Percentiles rank a stretch among this genome's conserved stretches.
These are phyloP conservation scores for Hyphodiscus hymeniophilus DNA, from an alignment of 495 filamentous ascomycete species.

Conservation along the genomic window DNA sequence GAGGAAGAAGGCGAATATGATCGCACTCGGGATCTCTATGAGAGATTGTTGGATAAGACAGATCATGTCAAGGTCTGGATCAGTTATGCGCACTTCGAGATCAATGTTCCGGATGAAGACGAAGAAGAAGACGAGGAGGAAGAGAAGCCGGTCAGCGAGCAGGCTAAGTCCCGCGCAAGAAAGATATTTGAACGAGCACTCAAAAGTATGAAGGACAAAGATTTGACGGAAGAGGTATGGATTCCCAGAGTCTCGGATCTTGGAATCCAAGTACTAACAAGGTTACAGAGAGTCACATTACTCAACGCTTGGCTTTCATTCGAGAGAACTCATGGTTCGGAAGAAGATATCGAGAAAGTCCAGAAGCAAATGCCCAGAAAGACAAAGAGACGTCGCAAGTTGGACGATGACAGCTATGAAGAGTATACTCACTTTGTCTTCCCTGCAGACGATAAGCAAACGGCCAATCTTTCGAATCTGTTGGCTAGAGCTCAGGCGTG, in stretches of 20 bases:
- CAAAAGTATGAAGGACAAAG: conserved; percentile 83
- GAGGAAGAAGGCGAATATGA: conserved; percentile 89
- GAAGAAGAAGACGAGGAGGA: conserved; percentile 51
- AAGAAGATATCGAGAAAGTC: conserved; percentile 73
- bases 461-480: conserved; percentile 74
- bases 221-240: conserved; percentile 79
- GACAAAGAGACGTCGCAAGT: conserved; percentile 87
- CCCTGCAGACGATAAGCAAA: conserved; percentile 88
- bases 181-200: conserved; percentile 80
- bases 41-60: conserved; percentile 84
- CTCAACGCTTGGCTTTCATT: conserved; percentile 89
- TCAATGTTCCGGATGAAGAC: conserved; percentile 70
- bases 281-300: conserved; percentile 61
- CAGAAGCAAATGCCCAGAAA: conserved; percentile 85
- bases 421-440: conserved; percentile 98
- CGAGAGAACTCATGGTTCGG: conserved; percentile 72
- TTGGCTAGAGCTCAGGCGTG: conserved; percentile 79
- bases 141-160: conserved; percentile 67
- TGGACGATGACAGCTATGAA: conserved; percentile 93
- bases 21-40: conserved; percentile 73
- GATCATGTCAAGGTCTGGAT: conserved; percentile 99
- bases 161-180: conserved; percentile 73
- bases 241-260: conserved; percentile 4
- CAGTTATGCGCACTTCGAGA: conserved; percentile 92
- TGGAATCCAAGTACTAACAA: conserved; percentile 24